Conservation (phyloP, 2,329 filamentous ascomycete species). For the Fusarium agapanthi region DNA sequence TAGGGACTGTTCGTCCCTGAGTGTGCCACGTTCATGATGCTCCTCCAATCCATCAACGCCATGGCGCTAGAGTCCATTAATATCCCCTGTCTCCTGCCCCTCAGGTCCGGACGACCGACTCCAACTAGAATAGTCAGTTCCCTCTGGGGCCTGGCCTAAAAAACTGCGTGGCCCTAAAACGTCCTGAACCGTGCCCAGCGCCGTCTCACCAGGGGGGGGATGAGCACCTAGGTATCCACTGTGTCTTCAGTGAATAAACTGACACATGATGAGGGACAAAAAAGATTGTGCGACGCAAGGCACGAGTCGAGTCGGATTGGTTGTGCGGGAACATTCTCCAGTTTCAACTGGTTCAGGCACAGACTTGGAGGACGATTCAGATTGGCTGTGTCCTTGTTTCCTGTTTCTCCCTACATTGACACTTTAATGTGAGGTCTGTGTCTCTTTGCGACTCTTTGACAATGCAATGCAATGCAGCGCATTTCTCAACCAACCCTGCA, state of each 20-base stretch:
- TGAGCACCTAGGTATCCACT: background rate
- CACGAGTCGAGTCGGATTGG: constrained; percentile 33
- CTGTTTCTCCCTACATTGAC: constrained; percentile 18
- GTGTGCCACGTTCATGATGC: constrained; percentile 38
- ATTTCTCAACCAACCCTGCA: constrained; percentile 16
- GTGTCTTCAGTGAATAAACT: background rate
- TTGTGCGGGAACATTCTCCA: constrained; percentile 29
- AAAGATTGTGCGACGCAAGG: constrained; percentile 21
- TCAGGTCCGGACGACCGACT: background rate
- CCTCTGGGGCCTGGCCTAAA: constrained; percentile 3
- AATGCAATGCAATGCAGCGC: constrained; percentile 20
- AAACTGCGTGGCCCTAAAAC: constrained; percentile 22
- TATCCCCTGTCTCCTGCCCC: constrained; percentile 14
- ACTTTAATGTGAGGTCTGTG: constrained; percentile 4
- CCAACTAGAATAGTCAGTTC: constrained; percentile 1
- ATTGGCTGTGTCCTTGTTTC: constrained; percentile 1
- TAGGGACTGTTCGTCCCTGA: constrained; percentile 11
- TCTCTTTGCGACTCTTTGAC: background rate
- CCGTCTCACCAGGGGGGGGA: constrained; percentile 3
- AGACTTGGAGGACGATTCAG: background rate
- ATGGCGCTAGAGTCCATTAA: constrained; percentile 31
- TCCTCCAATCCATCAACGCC: constrained; percentile 31
- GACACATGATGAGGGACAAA: background rate
- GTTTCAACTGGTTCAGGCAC: constrained; percentile 8
- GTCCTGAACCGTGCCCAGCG: constrained; percentile 18